Base-by-base conservation (phyloP, 306 rosid species). In the Sicyos baderoa region DNA sequence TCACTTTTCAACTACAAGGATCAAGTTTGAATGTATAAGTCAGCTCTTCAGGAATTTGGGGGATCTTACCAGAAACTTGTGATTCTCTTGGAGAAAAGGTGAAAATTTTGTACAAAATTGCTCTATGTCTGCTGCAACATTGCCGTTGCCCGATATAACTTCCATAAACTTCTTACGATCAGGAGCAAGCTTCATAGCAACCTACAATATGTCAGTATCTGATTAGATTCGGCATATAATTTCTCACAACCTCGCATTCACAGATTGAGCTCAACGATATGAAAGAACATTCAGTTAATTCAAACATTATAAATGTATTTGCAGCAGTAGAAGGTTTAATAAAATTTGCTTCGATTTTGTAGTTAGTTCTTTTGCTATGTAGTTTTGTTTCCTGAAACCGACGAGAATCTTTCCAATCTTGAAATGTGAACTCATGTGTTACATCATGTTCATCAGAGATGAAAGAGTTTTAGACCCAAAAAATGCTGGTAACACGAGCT, bases 131-230 rank as follows among this genome's bases (percentile, higher is more conserved):
- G 71, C 85, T 71, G 62, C 74, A 61, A 86, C 48, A 72, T 90
- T 89, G 55, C 96, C 95, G 1, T 77, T 70, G 68, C 99, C 90
- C 27, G 84, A 87, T 61, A 94, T 63, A 71, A 94, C 96, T 0
- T 88, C 97, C 96, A 94, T 90, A 84, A 94, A 94, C 84, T 90
- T 94, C 84, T 86, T 90, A 73, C 99, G 86, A 71, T 94, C 97
- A 8, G 99, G 99, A 72, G 99, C 99, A 21, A 94, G 90, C 86
- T 90, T 94, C 99, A 94, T 86, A 19, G 99, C 99, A 55, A 94
- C 72, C 99, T 94, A 80, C 65, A 78, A 64, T 25, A 25, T 47
- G 64, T 23, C 56, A 74, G 22, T 14, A 58, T 55, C 79, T 5
- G 54, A 42, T 68, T 69, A 69, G 60, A 50, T 22, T 23, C 67